These are phyloP conservation scores for Blastobotrys apis DNA, from an alignment of 1,139 yeast genomes.

Conservation along the genomic window DNA sequence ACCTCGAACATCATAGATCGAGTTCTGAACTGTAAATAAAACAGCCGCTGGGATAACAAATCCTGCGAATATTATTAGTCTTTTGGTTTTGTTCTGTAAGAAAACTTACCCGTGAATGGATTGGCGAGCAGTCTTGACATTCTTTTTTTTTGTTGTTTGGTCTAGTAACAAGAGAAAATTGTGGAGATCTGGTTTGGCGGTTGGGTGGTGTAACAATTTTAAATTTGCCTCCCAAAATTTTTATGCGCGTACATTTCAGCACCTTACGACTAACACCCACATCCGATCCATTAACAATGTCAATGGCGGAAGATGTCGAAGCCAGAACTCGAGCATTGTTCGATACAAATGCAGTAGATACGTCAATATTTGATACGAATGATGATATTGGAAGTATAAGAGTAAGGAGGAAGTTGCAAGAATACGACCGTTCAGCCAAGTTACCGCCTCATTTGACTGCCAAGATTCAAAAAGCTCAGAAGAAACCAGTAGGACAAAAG, in stretches of 20 bases:
- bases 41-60: slow-evolving; percentile 30
- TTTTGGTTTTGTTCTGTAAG: neutral
- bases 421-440: slow-evolving; percentile 18
- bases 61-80: slow-evolving; percentile 15
- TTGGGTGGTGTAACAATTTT: too few relatives aligned
- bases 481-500: neutral
- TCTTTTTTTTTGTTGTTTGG: neutral
- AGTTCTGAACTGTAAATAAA: slow-evolving; percentile 28
- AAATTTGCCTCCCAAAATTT: too few relatives aligned
- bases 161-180: too few relatives aligned
- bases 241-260: too few relatives aligned
- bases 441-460: slow-evolving; percentile 21
- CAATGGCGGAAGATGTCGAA: too few relatives aligned
- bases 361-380: neutral
- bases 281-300: too few relatives aligned
- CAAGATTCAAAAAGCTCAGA: slow-evolving; percentile 16
- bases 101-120: slow-evolving; percentile 12
- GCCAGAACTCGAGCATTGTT: too few relatives aligned
- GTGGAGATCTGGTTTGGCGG: too few relatives aligned
- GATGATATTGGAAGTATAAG: slow-evolving; percentile 12
- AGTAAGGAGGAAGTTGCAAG: slow-evolving; percentile 19
- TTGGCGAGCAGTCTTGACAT: slow-evolving; percentile 17
- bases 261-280: too few relatives aligned
- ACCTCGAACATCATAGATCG: slow-evolving; percentile 82
- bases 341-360: neutral